These are phyloP conservation scores for Turritis glabra DNA, from an alignment of 345 rosid genomes.

Conservation along the genomic window DNA sequence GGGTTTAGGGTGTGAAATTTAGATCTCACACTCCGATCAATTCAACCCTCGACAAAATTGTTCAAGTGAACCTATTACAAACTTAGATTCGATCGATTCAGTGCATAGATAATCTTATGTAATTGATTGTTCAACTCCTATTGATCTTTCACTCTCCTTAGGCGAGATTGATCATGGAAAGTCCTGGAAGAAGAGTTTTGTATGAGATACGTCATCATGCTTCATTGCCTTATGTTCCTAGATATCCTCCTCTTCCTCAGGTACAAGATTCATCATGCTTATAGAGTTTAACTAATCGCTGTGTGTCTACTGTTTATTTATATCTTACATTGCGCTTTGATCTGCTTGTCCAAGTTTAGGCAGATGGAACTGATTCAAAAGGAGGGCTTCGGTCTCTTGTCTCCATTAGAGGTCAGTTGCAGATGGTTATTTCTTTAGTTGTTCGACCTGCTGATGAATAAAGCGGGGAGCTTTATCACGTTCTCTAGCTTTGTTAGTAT, in stretches of 20 bases:
- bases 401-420: conserved; percentile 50
- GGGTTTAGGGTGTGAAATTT: background rate
- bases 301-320: background rate
- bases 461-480: background rate
- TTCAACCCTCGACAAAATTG: background rate
- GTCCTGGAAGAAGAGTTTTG: conserved; percentile 43
- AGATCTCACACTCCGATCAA: background rate
- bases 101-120: background rate
- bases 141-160: background rate
- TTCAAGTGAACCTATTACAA: too few relatives aligned
- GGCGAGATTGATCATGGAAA: conserved; percentile 43
- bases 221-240: conserved; percentile 57
- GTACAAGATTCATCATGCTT: conserved; percentile 36
- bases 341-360: conserved; percentile 43
- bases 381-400: conserved; percentile 60
- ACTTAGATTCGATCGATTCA: conserved; percentile 12
- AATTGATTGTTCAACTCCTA: background rate
- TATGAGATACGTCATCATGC: conserved; percentile 75
- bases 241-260: conserved; percentile 79
- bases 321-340: conserved; percentile 4
- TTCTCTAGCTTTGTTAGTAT: conserved; percentile 1
- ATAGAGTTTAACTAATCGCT: background rate
- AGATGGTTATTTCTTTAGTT: conserved; percentile 7
- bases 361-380: conserved; percentile 39
- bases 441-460: conserved; percentile 11